phyloP scores from a whole-genome alignment of 2,329 filamentous ascomycete genomes.

The Fusarium chaquense region DNA sequence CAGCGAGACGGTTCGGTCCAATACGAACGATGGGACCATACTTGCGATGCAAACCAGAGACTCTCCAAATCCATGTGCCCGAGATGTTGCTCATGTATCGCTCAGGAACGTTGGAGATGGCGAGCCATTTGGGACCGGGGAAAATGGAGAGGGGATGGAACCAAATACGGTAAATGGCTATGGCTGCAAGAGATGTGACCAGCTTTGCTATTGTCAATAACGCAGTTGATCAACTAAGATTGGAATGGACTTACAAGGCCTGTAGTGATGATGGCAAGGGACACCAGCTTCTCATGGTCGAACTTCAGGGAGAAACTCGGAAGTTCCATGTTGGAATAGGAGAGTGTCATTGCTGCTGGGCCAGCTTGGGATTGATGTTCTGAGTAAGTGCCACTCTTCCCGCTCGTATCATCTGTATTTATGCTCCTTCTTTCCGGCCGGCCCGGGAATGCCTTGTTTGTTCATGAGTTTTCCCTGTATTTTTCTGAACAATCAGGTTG shows the following conservation, averaged over 20 bases:
- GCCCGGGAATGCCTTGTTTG: neutral
- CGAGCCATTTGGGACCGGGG: neutral
- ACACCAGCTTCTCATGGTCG: neutral
- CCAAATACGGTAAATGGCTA: neutral
- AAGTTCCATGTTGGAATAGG: neutral
- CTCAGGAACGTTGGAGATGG: neutral
- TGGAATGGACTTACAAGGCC: neutral
- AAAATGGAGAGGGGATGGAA: neutral
- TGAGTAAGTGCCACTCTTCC: neutral
- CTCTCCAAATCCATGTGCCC: neutral
- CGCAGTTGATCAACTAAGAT: fast-evolving
- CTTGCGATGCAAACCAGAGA: neutral
- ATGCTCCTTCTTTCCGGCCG: neutral
- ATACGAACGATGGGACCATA: neutral
- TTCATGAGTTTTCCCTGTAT: neutral
- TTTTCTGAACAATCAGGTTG: neutral
- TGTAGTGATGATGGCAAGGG: neutral
- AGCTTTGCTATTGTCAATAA: neutral
- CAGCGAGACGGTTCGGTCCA: neutral
- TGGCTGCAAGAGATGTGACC: neutral
- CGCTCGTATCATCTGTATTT: neutral
- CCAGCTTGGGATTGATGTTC: neutral
- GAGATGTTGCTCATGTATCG: neutral
- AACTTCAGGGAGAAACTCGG: neutral
- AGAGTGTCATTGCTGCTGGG: neutral